Base-by-base conservation (phyloP, 2,329 filamentous ascomycete genomes). In the Neofusicoccum ribis region DNA sequence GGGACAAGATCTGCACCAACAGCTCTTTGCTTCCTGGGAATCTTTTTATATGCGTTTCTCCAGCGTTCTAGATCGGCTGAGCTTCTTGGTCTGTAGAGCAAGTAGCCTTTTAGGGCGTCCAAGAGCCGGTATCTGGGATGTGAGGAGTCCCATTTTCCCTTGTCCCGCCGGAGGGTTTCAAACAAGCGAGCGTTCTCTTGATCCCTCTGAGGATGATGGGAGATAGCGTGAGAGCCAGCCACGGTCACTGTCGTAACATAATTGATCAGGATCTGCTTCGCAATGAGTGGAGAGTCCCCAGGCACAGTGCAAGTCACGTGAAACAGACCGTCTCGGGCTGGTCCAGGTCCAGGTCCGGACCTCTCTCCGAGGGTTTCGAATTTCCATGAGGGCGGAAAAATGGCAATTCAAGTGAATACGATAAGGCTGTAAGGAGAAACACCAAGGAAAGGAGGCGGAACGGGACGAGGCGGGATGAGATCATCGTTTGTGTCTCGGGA, bases 11-110 rank as follows among this genome's bases (percentile, higher is more conserved):
- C 5, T 44, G 2, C 31, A 14, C 46, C 3, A 20, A 49, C 41
- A 7, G 11, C 27, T 39, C 71, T 63, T 71, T 69, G 72, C 46
- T 70, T 64, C 52, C 69, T 73, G 5, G 67, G 51, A 0, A 72
- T 65, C 37, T 71, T 72, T 12, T 67, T 68, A 50, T 72, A 74
- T 51, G 72, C 34, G 2, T 50, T 58, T 6, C 71, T 67, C 72
- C 72, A 73, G 14, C 70, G 66, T 3, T 71, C 63, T 6, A 73
- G 34, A 34, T 73, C 72, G 0, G 65, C 68, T 60, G 69, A 64
- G 46, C 68, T 70, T 7, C 68, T 67, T 17, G 71, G 69, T 12
- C 64, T 52, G 43, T 72, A 73, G 7, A 65, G 69, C 0, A 63
- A 63, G 6, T 69, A 72, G 1, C 67, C 70, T 31, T 63, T 70